A percentile compares a stretch with the other conserved stretches of the same genome.
Evolutionary conservation across 2,329 filamentous ascomycete genomes (phyloP).

Genomic region (Aspergillus quadrilineatus): DNA sequence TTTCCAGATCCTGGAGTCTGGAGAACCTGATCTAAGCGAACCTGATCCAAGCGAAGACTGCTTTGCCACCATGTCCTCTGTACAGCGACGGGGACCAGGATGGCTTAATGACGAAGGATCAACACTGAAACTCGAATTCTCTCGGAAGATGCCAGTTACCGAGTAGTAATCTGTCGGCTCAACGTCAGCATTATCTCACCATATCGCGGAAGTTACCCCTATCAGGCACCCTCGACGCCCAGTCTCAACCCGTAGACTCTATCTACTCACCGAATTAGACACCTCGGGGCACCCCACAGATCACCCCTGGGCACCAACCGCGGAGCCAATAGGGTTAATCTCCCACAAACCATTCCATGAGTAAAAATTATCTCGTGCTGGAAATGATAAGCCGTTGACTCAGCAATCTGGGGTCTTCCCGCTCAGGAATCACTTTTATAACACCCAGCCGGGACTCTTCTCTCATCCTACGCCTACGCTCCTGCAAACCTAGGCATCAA

Average conservation of each 20-base stretch:
- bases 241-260: background rate
- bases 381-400: conserved; percentile 15
- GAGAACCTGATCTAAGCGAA: background rate
- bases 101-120: background rate
- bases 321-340: conserved; percentile 10
- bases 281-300: background rate
- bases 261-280: conserved; percentile 1
- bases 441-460: background rate
- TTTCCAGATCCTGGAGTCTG: background rate
- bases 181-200: background rate
- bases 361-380: conserved; percentile 13
- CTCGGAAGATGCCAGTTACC: background rate
- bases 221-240: background rate
- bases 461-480: background rate
- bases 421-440: conserved; percentile 1
- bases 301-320: background rate
- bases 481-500: background rate
- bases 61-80: background rate
- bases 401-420: conserved; percentile 8
- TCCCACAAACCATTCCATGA: conserved; percentile 7
- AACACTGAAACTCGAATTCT: background rate
- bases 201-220: background rate
- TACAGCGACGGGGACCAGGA: background rate
- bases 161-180: no score
- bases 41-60: background rate